Conservation (phyloP, 179 eudicot genomes). For the Monotropa hypopitys region DNA sequence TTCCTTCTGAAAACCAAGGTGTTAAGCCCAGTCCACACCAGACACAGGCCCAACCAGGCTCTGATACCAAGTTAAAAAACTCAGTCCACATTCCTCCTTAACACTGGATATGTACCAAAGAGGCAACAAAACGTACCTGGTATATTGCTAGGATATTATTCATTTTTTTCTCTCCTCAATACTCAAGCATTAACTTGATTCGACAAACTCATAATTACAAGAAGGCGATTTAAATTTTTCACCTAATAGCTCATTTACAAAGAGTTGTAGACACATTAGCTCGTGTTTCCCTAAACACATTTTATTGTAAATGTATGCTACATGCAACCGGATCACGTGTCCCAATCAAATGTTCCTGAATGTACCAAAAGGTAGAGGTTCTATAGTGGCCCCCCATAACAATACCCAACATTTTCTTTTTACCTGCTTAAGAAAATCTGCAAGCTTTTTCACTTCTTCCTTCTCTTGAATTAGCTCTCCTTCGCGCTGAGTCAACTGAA, state of each 20-base stretch:
- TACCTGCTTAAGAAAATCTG: slow-evolving; percentile 88
- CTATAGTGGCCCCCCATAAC: background rate
- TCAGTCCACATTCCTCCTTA: background rate
- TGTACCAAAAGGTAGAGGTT: background rate
- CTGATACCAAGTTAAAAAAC: too few species aligned
- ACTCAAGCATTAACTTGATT: background rate
- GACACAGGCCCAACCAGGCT: too few species aligned
- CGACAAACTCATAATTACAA: background rate
- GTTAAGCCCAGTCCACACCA: too few species aligned
- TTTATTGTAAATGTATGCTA: background rate
- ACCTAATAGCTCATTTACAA: background rate
- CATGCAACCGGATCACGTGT: background rate
- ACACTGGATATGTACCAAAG: background rate
- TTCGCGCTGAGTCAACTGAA: slow-evolving; percentile 84
- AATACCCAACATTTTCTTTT: background rate
- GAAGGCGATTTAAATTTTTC: background rate
- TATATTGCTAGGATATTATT: background rate
- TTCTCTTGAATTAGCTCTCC: slow-evolving; percentile 92
- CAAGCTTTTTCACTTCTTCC: slow-evolving; percentile 85
- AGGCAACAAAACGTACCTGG: background rate
- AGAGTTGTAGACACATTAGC: background rate
- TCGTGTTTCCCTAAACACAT: background rate
- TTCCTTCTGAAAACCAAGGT: too few species aligned
- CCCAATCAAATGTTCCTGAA: background rate
- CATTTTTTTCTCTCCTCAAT: background rate